Evolutionary conservation across 192 early-diverging fungal species (phyloP).

Genomic region (Backusella westeae): DNA sequence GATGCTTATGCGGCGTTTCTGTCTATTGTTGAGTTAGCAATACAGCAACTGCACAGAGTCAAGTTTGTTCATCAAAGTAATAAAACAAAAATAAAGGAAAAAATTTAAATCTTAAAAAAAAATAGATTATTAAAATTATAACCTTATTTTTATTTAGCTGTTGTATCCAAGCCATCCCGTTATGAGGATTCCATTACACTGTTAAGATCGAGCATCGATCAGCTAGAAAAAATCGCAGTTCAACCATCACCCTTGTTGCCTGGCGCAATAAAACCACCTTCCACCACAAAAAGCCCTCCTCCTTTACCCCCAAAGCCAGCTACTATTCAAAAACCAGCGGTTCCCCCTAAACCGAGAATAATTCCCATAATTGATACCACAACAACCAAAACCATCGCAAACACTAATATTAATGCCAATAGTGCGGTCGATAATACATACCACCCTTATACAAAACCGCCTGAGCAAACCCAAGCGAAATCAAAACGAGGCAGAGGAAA

Average conservation of each 20-base stretch:
- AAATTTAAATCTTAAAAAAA: not conserved
- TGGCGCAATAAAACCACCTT: conserved; percentile 8
- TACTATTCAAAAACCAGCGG: conserved; percentile 15
- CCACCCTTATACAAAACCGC: not conserved
- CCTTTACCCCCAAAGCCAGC: conserved; percentile 29
- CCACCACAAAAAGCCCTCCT: not conserved
- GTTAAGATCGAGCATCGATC: conserved; percentile 9
- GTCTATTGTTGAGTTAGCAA: conserved; percentile 41
- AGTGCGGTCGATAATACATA: conserved; percentile 7
- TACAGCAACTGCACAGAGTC: conserved; percentile 45
- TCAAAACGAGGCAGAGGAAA: conserved; percentile 11
- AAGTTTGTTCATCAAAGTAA: conserved; percentile 58
- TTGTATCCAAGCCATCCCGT: conserved; percentile 11
- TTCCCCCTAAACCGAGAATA: conserved; percentile 50
- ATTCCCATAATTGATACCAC: not conserved
- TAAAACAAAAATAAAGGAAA: not conserved
- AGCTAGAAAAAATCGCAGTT: conserved; percentile 14
- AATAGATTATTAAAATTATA: not conserved
- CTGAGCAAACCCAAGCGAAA: conserved; percentile 3
- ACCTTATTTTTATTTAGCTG: conserved; percentile 3
- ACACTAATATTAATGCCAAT: conserved; percentile 17
- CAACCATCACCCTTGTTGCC: conserved; percentile 15
- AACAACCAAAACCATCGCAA: not conserved
- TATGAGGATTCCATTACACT: conserved; percentile 5
- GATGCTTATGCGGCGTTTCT: conserved; percentile 55